Conservation (phyloP, 2,329 filamentous ascomycete species). For the Cordyceps fumosorosea region DNA sequence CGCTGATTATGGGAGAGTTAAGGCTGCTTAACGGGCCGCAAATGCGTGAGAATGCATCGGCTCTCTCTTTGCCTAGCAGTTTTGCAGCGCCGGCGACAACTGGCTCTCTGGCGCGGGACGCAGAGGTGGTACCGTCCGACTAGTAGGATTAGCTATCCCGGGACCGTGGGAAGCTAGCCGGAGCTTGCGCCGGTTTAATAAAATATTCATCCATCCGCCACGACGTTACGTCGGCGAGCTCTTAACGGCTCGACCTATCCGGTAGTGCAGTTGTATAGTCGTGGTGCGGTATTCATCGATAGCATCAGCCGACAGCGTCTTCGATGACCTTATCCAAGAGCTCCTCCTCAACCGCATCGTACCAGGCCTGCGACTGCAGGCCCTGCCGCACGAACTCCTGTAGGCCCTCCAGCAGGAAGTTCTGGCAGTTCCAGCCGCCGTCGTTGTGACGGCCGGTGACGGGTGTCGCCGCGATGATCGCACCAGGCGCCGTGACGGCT, state of each 20-base stretch:
- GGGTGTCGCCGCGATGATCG: conserved; percentile 8
- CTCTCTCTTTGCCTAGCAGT: too few species aligned
- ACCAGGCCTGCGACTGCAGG: conserved; percentile 14
- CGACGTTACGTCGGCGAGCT: background rate
- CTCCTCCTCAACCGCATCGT: conserved; percentile 12
- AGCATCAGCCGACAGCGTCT: conserved; percentile 1
- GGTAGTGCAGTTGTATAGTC: background rate
- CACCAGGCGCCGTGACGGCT: conserved; percentile 11
- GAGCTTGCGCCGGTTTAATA: background rate
- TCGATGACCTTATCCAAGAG: conserved; percentile 13
- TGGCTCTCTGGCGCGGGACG: too few species aligned
- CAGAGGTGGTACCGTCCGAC: background rate
- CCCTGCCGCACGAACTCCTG: conserved; percentile 12
- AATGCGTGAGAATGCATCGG: too few species aligned
- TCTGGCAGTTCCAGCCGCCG: conserved; percentile 15
- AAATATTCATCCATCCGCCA: background rate
- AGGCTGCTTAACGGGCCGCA: too few species aligned
- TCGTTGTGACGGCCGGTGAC: conserved; percentile 9
- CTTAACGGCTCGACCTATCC: background rate
- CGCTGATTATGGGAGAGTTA: too few species aligned
- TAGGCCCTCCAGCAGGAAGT: conserved; percentile 15
- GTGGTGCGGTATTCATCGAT: background rate
- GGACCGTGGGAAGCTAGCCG: background rate
- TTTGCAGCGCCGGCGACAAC: too few species aligned
- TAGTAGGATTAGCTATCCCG: background rate